Evolutionary conservation across 23 red algal genomes (phyloP).

Genomic region (Gracilaria gracilis): DNA sequence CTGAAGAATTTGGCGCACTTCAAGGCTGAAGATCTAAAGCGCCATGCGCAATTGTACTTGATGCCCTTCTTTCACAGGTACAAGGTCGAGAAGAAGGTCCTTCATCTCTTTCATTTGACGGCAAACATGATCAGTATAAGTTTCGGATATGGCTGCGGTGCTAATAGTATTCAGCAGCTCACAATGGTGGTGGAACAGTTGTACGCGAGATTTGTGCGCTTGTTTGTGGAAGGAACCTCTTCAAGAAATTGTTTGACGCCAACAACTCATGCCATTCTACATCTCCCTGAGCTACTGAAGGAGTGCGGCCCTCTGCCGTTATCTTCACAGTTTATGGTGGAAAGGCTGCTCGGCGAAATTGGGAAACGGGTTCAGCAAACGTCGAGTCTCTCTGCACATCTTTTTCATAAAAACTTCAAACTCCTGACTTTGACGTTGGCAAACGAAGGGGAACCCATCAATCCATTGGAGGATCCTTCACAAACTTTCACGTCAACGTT

Average conservation of each 20-base stretch:
- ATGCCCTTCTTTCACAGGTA: not conserved
- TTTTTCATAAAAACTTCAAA: conserved; percentile 27
- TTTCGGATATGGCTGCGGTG: not conserved
- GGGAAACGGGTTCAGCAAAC: conserved; percentile 6
- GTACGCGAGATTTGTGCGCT: not conserved
- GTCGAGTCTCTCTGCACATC: not conserved
- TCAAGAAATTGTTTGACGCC: not conserved
- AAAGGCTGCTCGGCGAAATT: conserved; percentile 27
- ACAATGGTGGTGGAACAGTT: not conserved
- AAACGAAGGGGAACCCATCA: not conserved
- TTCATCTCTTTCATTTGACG: not conserved
- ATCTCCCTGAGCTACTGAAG: not conserved
- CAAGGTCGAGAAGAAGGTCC: not conserved
- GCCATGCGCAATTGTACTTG: not conserved
- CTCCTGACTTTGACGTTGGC: not conserved
- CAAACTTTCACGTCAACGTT: too few relatives aligned
- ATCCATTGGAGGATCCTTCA: too few relatives aligned
- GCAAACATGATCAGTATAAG: not conserved
- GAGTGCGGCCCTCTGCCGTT: conserved; percentile 11
- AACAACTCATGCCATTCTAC: conserved; percentile 8
- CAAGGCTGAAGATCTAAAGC: conserved; percentile 7
- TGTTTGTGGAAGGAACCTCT: not conserved
- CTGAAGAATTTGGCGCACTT: not conserved
- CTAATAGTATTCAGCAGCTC: not conserved
- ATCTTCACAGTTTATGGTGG: conserved; percentile 16